Evolutionary conservation across 192 early-diverging fungal genomes (phyloP).

Genomic region (Coemansia sp.): DNA sequence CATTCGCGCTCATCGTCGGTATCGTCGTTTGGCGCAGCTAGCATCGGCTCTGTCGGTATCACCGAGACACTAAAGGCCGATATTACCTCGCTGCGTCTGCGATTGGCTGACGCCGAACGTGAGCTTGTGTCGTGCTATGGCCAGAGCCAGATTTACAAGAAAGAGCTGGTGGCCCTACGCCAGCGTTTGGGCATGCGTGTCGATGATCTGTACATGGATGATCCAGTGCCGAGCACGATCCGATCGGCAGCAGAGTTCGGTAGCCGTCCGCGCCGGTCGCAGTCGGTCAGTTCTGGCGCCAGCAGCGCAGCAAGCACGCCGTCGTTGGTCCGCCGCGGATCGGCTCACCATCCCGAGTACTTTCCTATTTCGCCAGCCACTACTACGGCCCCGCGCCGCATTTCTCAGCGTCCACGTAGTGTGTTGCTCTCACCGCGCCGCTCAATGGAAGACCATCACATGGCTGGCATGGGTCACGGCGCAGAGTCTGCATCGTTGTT

Average conservation of each 20-base stretch:
- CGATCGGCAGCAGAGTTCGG: slow-evolving; percentile 16
- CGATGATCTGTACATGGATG: slow-evolving; percentile 53
- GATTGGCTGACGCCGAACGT: slow-evolving; percentile 52
- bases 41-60: slow-evolving; percentile 42
- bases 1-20: slow-evolving; percentile 54
- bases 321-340: slow-evolving; percentile 32
- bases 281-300: slow-evolving; percentile 51
- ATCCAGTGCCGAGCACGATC: slow-evolving; percentile 49
- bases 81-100: slow-evolving; percentile 51
- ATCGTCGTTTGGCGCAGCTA: slow-evolving; percentile 50
- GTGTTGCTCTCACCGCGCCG: slow-evolving; percentile 53
- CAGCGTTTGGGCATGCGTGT: slow-evolving; percentile 55
- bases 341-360: slow-evolving; percentile 42
- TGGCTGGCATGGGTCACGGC: slow-evolving; percentile 2
- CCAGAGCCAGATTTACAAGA: slow-evolving; percentile 58
- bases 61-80: slow-evolving; percentile 57
- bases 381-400: slow-evolving; percentile 25
- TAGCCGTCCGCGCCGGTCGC: slow-evolving; percentile 48
- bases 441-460: slow-evolving; percentile 52
- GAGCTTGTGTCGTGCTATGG: slow-evolving; percentile 54
- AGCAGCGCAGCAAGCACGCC: slow-evolving; percentile 47
- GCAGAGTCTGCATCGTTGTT: slow-evolving; percentile 30
- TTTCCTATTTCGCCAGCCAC: slow-evolving; percentile 14
- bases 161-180: slow-evolving; percentile 54
- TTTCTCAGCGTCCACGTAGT: slow-evolving; percentile 45